These are phyloP conservation scores for Musa acuminata DNA, from an alignment of 176 grass and related monocot genomes.

Conservation along the genomic window DNA sequence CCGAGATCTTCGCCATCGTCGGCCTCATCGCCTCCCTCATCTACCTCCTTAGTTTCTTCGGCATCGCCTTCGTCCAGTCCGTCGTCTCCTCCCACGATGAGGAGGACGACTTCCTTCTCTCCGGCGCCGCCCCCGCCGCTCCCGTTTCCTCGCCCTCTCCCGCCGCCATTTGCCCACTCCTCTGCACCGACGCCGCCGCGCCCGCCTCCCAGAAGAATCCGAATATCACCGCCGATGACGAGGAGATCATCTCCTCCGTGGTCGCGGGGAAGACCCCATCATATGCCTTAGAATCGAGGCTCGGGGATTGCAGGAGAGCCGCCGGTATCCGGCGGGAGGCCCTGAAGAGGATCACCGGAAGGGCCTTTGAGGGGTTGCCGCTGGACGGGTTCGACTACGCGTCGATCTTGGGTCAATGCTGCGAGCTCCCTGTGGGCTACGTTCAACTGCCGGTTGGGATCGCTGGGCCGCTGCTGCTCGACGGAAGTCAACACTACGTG, in stretches of 20 bases:
- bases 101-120: slow-evolving; percentile 66
- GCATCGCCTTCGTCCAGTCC: slow-evolving; percentile 92
- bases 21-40: slow-evolving; percentile 87
- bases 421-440: slow-evolving; percentile 75
- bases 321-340: slow-evolving; percentile 66
- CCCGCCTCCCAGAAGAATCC: slow-evolving; percentile 40
- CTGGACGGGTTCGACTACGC: slow-evolving; percentile 78
- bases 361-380: slow-evolving; percentile 54
- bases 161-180: slow-evolving; percentile 16
- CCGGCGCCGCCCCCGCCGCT: neutral
- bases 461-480: slow-evolving; percentile 67
- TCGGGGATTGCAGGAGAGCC: slow-evolving; percentile 78
- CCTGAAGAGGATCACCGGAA: slow-evolving; percentile 48
- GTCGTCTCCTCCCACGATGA: slow-evolving; percentile 77
- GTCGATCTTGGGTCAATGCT: slow-evolving; percentile 84
- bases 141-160: neutral
- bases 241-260: slow-evolving; percentile 61
- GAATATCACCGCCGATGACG: slow-evolving; percentile 38
- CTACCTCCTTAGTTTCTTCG: slow-evolving; percentile 98
- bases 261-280: slow-evolving; percentile 65
- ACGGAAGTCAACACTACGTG: slow-evolving; percentile 63
- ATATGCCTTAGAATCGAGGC: slow-evolving; percentile 59
- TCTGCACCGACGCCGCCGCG: slow-evolving; percentile 31
- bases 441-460: slow-evolving; percentile 80
- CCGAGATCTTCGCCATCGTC: slow-evolving; percentile 74